Base-by-base conservation (phyloP, 1,139 yeast genomes). In the Nakaseomyces nivariensis region DNA sequence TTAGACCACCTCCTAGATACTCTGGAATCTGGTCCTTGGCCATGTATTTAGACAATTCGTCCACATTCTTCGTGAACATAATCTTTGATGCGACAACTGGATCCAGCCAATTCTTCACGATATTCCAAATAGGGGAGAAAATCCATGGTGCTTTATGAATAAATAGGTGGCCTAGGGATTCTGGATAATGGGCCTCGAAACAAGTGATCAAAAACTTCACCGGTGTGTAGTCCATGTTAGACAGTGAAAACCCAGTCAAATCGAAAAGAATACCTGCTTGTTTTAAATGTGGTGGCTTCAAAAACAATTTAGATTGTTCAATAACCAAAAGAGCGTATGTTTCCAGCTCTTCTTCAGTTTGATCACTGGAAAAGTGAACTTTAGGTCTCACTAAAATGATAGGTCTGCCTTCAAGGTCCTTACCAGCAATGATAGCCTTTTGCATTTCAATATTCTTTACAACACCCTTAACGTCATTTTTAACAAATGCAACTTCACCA, bases 131-230 rank as follows among this genome's bases (percentile, higher is more conserved):
- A 34, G 92, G 85, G 53, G 82, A 77, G 72, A 87, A 87, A 43
- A 87, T 76, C 92, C 94, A 85, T 7, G 96, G 96, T 0, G 95
- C 95, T 57, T 83, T 82, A 69, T 87, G 94, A 54, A 87, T 79
- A 60, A 85, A 73, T 49, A 87, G 68, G 50, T 77, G 77, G 25
- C 92, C 92, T 46, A 87, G 74, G 49, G 83, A 79, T 67, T 87
- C 96, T 1, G 96, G 95, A 64, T 86, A 87, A 63, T 85, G 87
- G 1, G 87, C 87, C 69, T 87, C 95, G 62, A 87, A 85, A 52
- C 85, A 79, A 51, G 76, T 74, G 52, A 85, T 78, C 68, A 87
- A 76, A 67, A 83, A 86, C 66, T 83, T 83, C 49, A 86, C 87
- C 4, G 92, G 86, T 5, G 77, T 73, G 60, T 84, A 83, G 67